Evolutionary conservation across 768 basidiomycete species (phyloP), one percentile per base, ranked within the genome.

Genomic region (Chiua virens): DNA sequence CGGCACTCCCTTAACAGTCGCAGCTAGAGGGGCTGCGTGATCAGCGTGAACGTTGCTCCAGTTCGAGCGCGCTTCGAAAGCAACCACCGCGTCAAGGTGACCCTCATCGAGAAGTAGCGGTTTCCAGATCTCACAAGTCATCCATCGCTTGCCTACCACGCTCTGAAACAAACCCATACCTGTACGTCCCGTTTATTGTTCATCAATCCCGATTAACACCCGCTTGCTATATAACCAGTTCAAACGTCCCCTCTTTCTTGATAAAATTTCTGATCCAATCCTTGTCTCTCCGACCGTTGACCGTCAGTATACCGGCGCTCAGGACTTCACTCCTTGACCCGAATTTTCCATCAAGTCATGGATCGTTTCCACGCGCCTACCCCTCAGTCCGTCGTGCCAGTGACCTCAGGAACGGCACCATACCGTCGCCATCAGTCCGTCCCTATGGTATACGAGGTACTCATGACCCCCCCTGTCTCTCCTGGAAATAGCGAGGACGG

Each of bases 401-500:
- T 57, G 7, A 39, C 54, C 32, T 50, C 53, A 47, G 52, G 43
- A 23, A 53, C 61, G 14, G 52, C 36, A 44, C 53, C 61, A 20
- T 67, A 59, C 49, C 61, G 68, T 35, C 65, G 71, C 34, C 34
- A 34, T 27, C 71, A 78, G 53, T 74, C 78, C 38, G 70, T 70
- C 34, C 70, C 75, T 49, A 69, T 79, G 56, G 69, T 76, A 45
- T 68, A 74, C 40, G 77, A 82, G 50, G 80, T 79, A n/a, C 86
- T 82, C 21, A 79, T 87, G 58, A 88, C 86, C 1, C 86, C 86
- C 6, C 86, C 86, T 8, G 71, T 85, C 52, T 89, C 86, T 39
- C 86, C 83, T 3, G 71, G 71, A 22, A 77, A 74, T 44, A 81
- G 76, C 53, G 76, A 80, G 47, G 67, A 70, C 23, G 70, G 62